Evolutionary conservation across 768 basidiomycete species (phyloP), one percentile per base, ranked within the genome.

Genomic region (Mycena floridula): DNA sequence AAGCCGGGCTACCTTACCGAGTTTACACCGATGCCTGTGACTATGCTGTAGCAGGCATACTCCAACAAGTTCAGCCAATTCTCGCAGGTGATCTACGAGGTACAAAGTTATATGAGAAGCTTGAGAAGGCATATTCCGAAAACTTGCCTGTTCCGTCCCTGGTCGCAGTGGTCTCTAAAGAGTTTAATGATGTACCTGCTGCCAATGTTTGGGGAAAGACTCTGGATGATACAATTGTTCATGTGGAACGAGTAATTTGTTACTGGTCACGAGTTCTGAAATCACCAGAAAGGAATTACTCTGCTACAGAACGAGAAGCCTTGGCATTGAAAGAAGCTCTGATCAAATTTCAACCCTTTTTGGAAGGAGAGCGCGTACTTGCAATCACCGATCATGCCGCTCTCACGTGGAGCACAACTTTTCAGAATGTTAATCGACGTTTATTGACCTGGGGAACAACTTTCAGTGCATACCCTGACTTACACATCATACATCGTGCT

Each of bases 261-360:
- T 60, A 60, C 42, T 60, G 60, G 55, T 52, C 48, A 11, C 16
- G 53, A 27, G 28, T 48, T 1, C 36, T 60, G n/a, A 56, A 56
- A 43, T 15, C 50, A 4, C 55, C 57, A 1, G 55, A 58, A 40
- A 23, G 37, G 18, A 48, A 52, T 20, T 61, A 61, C n/a, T n/a
- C n/a, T 27, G 35, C 51, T 1, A 62, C 60, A 3, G 61, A 62
- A 48, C 11, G 52, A 37, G 57, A 62, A 37, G 60, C 59, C 0
- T 43, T 62, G 38, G 57, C 50, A 0, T 28, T 47, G 1, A 59
- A 62, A 35, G 59, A 61, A 44, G 53, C 27, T 44, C 59, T 3
- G 56, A 44, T 49, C 47, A 60, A 9, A n/a, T n/a, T n/a, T n/a
- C n/a, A n/a, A n/a, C n/a, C n/a, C n/a, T n/a, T n/a, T n/a, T n/a